Evolutionary conservation across 1,284 basidiomycete genomes (phyloP), one percentile per base, ranked within the genome.

Genomic region (Cutaneotrichosporon cyanovorans): DNA sequence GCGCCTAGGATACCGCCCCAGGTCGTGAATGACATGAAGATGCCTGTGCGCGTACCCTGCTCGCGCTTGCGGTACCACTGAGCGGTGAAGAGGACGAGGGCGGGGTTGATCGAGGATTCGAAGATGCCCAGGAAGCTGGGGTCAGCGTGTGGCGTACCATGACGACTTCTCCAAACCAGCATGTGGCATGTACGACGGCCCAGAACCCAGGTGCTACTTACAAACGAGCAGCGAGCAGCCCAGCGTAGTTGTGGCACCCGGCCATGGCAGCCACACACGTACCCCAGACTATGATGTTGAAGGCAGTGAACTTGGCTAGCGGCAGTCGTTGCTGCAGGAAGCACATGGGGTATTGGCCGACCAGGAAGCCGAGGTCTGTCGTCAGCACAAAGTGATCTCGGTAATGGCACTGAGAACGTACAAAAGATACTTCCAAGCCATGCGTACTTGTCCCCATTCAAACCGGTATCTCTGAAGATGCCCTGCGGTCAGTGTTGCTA

Each of bases 11-110:
- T 53, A 9, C 45, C 48, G 18, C 51, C 54, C 45, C 48, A 49
- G 25, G 32, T 34, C 32, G 32, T 34, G 14, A 34, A 16, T 8
- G 32, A 28, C 42, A 43, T 41, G 42, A 41, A 49, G 10, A 34
- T 6, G 2, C 41, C 15, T 2, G 30, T 30, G 33, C 57, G 46
- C 21, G 52, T 30, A 2, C 56, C 49, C 45, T 60, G 58, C 44
- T 60, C 58, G 20, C 46, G 46, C 37, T 47, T 47, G 2, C 40
- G 40, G 46, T 56, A 60, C 58, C 58, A 60, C 42, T 60, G 58
- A 2, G 57, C 58, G 19, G 51, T 60, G 36, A 60, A 43, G 9
- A 58, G 43, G 16, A 56, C 41, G 32, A 57, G 51, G 0, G 48
- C 53, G 1, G 59, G 55, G 5, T 14, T 36, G 15, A 53, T 46